Base-by-base conservation (phyloP, 345 rosid genomes). In the Hibiscus trionum region DNA sequence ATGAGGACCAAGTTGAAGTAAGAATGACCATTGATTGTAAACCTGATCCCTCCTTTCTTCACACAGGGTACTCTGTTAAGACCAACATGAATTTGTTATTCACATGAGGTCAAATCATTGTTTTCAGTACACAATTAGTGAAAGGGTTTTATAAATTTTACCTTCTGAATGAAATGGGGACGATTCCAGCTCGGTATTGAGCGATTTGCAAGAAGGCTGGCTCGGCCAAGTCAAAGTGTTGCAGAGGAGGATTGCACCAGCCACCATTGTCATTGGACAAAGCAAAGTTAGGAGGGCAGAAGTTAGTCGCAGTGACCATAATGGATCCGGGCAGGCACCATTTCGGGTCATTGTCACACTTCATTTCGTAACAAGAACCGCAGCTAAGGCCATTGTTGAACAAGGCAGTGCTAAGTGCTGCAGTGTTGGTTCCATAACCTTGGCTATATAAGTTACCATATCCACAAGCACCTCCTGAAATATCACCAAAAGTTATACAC, bases 221-320 rank as follows among this genome's bases (percentile, higher is more conserved):
- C 77, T 94, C 96, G 5, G 98, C 98, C 80, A 94, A 58, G 77
- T 94, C 98, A n/a, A 94, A 94, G 81, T 94, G 98, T 61, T 94
- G 87, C 27, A 94, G 96, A 52, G 98, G 98, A 76, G 98, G 97
- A 71, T 94, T 94, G 81, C 98, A 94, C 98, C 98, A 94, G 21
- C 98, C 98, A 44, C 98, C 98, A 14, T 94, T 90, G 81, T 86
- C 88, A 15, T 91, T 94, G 11, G 97, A 8, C 55, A 83, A 73
- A 16, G 87, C 94, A 0, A 5, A 5, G 87, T 94, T 94, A 0
- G 98, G 98, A 6, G 98, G 98, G 71, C 98, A 90, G 80, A 88
- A 88, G 80, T 90, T 90, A 42, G 96, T 90, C 46, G 96, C 93
- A 8, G 96, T 90, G 79, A 90, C 93, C 24, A 76, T 83, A 68